Evolutionary conservation across 352 stramenopile species (phyloP).

Genomic region (Albugo candida): DNA sequence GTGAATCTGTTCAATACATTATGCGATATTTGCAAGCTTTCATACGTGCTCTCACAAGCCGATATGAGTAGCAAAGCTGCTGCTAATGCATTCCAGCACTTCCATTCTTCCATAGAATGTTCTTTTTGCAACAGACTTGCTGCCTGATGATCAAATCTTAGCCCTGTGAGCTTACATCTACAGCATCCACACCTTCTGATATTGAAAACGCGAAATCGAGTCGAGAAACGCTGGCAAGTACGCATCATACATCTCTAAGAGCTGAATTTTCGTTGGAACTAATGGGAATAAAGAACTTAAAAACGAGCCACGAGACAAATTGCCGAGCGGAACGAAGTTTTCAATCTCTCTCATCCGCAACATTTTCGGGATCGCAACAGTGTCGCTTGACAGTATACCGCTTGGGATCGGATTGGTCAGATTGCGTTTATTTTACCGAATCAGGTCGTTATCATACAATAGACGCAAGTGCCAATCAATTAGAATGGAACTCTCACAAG

Average conservation of each 20-base stretch:
- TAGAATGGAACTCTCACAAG: conserved; percentile 1
- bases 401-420: no score
- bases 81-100: conserved; percentile 23
- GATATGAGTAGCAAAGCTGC: conserved; percentile 33
- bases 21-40: background rate
- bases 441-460: no score
- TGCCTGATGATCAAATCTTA: background rate
- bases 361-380: no score
- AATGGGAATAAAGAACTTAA: no score
- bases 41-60: conserved; percentile 50
- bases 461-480: background rate
- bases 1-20: conserved; percentile 2
- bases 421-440: no score
- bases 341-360: no score
- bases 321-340: no score
- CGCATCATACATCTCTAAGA: background rate
- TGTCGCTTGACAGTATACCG: no score
- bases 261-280: no score
- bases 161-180: background rate
- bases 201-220: conserved; percentile 35
- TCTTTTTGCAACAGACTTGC: conserved; percentile 9
- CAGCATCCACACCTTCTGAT: conserved; percentile 17
- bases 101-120: conserved; percentile 22
- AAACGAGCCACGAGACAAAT: no score
- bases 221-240: conserved; percentile 41